Evolutionary conservation across 306 rosid species (phyloP).

Genomic region (Betula pendula): DNA sequence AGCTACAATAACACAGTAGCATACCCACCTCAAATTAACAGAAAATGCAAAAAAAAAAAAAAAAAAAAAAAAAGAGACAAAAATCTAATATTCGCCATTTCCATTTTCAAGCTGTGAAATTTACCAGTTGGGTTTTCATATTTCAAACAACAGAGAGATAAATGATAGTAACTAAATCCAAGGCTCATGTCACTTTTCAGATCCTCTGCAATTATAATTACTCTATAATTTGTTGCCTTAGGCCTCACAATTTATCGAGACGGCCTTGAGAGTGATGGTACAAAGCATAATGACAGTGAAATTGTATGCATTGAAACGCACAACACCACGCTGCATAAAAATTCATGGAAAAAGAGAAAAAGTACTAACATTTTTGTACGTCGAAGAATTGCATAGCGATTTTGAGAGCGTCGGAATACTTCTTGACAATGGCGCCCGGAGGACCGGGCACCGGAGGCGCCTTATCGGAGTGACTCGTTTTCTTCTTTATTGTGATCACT

Average conservation of each 20-base stretch:
- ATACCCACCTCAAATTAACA: constrained; percentile 13
- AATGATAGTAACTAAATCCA: not conserved
- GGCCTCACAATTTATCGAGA: too few species aligned
- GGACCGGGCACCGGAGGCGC: constrained; percentile 76
- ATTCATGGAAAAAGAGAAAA: not conserved
- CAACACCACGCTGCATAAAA: not conserved
- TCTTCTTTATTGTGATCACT: constrained; percentile 50
- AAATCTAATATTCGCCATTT: not conserved
- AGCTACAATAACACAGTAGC: constrained; percentile 49
- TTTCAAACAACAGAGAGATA: not conserved
- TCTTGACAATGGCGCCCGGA: constrained; percentile 64
- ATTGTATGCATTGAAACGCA: not conserved
- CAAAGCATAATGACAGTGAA: not conserved
- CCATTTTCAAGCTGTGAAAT: not conserved
- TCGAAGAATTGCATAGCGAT: constrained; percentile 81
- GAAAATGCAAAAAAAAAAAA: not conserved
- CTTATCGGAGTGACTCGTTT: constrained; percentile 37
- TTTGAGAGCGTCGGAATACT: constrained; percentile 74
- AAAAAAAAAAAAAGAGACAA: not conserved
- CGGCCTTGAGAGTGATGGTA: not conserved
- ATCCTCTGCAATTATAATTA: not conserved
- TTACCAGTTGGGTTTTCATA: not conserved
- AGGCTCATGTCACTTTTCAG: constrained; percentile 2
- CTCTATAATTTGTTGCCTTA: too few species aligned
- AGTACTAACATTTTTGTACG: constrained; percentile 69